Evolutionary conservation across 2,329 filamentous ascomycete genomes (phyloP).

Genomic region (Curvularia hawaiiensis): DNA sequence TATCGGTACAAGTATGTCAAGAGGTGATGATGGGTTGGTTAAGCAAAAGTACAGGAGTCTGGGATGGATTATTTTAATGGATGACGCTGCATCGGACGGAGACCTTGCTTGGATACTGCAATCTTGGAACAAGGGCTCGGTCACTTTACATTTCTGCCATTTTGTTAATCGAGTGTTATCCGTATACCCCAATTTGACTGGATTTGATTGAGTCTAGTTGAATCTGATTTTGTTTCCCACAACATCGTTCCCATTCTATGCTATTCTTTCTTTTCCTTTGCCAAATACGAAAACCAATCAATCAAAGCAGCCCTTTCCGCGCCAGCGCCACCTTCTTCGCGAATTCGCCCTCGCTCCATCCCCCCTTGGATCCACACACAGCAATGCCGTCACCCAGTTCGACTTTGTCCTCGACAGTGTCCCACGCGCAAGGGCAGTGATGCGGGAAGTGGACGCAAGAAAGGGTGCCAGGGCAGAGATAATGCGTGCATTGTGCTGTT

Average conservation of each 20-base stretch:
- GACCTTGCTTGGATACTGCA: neutral
- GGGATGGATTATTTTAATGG: neutral
- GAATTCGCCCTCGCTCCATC: conserved; percentile 73
- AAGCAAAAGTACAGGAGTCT: neutral
- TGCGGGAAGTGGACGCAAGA: conserved; percentile 96
- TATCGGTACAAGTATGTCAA: conserved; percentile 42
- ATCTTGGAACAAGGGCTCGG: neutral
- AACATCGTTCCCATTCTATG: neutral
- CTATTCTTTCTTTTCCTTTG: neutral
- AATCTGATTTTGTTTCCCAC: neutral
- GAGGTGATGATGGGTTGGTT: conserved; percentile 1
- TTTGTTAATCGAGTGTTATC: neutral
- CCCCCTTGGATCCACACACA: conserved; percentile 76
- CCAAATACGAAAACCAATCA: neutral
- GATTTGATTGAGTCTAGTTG: neutral
- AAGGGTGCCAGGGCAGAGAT: conserved; percentile 91
- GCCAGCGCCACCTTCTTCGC: conserved; percentile 79
- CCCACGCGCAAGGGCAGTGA: conserved; percentile 91
- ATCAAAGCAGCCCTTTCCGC: conserved; percentile 73
- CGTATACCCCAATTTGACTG: neutral
- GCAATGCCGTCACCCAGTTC: conserved; percentile 75
- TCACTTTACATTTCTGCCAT: neutral
- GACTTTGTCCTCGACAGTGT: conserved; percentile 66
- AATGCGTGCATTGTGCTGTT: conserved; percentile 84
- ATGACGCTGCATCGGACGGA: neutral